These are phyloP conservation scores for Fusarium albidum DNA, from an alignment of 2,329 filamentous ascomycete genomes.

Conservation along the genomic window DNA sequence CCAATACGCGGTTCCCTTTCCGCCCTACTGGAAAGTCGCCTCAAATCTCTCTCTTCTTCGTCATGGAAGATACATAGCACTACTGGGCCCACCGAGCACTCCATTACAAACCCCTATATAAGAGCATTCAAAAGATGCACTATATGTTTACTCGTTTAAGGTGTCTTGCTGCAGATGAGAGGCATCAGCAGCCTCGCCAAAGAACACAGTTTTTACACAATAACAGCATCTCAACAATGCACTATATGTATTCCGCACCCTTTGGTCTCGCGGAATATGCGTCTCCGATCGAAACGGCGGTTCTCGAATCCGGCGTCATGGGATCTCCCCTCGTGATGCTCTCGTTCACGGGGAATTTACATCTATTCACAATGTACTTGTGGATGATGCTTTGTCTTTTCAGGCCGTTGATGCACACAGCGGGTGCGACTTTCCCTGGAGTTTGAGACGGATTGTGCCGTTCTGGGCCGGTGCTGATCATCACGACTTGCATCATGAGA, in stretches of 20 bases:
- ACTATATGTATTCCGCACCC: conserved; percentile 95
- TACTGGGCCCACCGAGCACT: conserved; percentile 95
- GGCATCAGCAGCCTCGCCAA: too few relatives aligned
- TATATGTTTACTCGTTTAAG: too few relatives aligned
- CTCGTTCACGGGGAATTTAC: conserved; percentile 82
- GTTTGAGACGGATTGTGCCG: conserved; percentile 90
- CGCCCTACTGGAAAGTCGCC: conserved; percentile 83
- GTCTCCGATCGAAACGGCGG: conserved; percentile 95
- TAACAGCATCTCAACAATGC: too few relatives aligned
- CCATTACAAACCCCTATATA: conserved; percentile 96
- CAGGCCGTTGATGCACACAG: conserved; percentile 97
- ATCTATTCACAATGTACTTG: conserved; percentile 96
- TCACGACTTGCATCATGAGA: conserved; percentile 97
- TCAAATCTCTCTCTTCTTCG: conserved; percentile 94
- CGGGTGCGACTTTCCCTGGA: conserved; percentile 99
- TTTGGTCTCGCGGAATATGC: conserved; percentile 98
- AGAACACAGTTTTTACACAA: too few relatives aligned
- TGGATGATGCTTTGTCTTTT: conserved; percentile 95
- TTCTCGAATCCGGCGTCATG: conserved; percentile 88
- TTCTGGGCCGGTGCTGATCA: conserved; percentile 98
- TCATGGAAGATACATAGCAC: conserved; percentile 97
- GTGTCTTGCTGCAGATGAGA: too few relatives aligned
- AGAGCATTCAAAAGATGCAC: conserved; percentile 97
- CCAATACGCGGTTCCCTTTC: conserved; percentile 88
- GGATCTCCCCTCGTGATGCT: conserved; percentile 85